Percentiles rank a stretch among this genome's conserved stretches.
Conservation (phyloP, 106 monocot genomes). For the Dendrobium chrysotoxum region DNA sequence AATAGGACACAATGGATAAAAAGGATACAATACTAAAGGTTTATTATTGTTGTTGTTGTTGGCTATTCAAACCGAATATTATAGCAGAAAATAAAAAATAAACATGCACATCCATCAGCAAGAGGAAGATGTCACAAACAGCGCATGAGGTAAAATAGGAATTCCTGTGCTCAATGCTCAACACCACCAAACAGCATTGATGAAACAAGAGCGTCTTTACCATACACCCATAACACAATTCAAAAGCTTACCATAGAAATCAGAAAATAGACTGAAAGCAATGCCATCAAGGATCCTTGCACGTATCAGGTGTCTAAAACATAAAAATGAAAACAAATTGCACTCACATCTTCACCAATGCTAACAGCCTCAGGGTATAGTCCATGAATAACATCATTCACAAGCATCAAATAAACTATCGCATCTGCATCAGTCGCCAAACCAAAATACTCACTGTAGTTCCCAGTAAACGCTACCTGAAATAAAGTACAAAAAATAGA, state of each 20-base stretch:
- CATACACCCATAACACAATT: not conserved
- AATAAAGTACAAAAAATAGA: conserved; percentile 9
- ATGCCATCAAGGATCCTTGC: not conserved
- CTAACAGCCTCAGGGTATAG: conserved; percentile 80
- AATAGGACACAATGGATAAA: too few species aligned
- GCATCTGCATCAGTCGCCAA: conserved; percentile 94
- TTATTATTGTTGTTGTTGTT: not conserved
- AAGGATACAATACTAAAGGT: too few species aligned
- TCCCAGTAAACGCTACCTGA: conserved; percentile 79
- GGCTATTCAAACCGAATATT: not conserved
- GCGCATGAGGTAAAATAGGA: not conserved
- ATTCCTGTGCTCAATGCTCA: not conserved
- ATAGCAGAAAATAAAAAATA: not conserved
- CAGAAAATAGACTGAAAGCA: not conserved
- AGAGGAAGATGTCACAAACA: not conserved
- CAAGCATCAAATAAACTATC: conserved; percentile 88
- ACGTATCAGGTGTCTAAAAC: not conserved
- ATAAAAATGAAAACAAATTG: not conserved
- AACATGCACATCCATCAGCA: not conserved
- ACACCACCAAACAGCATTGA: not conserved
- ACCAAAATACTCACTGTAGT: conserved; percentile 97
- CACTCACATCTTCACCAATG: conserved; percentile 98
- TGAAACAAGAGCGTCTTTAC: not conserved
- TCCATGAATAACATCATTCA: conserved; percentile 96
- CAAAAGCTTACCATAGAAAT: not conserved